Conservation (phyloP, 192 early-diverging fungal species). For the Coemansia sp. region DNA sequence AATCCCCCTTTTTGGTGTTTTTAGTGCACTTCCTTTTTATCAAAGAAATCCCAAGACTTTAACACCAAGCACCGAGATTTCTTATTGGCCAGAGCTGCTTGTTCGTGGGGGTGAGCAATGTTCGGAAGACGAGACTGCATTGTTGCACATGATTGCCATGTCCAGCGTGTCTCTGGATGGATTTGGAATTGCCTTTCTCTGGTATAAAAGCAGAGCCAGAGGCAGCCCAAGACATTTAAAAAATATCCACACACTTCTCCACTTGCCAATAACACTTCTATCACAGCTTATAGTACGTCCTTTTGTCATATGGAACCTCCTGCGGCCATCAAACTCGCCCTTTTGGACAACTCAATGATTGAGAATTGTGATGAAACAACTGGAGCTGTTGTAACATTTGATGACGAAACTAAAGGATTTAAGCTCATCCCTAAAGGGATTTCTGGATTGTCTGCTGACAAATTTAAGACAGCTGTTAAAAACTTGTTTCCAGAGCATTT, state of each 20-base stretch:
- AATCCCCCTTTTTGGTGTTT: too few relatives aligned
- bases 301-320: not conserved
- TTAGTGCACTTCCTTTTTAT: too few relatives aligned
- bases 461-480: not conserved
- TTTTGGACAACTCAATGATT: not conserved
- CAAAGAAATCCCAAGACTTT: too few relatives aligned
- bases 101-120: too few relatives aligned
- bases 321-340: not conserved
- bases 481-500: too few relatives aligned
- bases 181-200: not conserved
- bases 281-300: not conserved
- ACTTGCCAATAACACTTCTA: not conserved
- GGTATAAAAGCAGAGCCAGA: not conserved
- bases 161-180: not conserved
- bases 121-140: not conserved
- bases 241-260: not conserved
- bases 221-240: not conserved
- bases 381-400: not conserved
- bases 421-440: not conserved
- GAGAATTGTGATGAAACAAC: not conserved
- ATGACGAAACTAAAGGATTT: not conserved
- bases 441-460: not conserved
- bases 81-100: too few relatives aligned
- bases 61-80: too few relatives aligned
- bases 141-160: not conserved